These are phyloP conservation scores for Acer campestre DNA, from an alignment of 345 rosid species.

Conservation along the genomic window DNA sequence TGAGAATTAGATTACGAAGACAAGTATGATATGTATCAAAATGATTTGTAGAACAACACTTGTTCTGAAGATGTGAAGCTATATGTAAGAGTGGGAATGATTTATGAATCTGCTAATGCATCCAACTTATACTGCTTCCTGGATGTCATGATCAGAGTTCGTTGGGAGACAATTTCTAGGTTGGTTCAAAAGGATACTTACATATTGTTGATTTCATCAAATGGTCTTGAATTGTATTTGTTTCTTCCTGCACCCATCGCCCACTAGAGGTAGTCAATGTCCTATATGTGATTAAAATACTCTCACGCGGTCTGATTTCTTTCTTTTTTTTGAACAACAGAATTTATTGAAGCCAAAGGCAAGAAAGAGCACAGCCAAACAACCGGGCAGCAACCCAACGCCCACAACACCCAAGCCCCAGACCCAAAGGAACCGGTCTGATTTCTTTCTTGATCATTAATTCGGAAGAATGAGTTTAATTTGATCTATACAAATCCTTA, in stretches of 20 bases:
- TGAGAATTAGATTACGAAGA: background rate
- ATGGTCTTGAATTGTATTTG: too few relatives aligned
- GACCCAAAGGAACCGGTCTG: too few relatives aligned
- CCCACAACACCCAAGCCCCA: too few relatives aligned
- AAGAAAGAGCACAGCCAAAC: too few relatives aligned
- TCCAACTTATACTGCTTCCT: background rate
- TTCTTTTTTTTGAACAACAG: too few relatives aligned
- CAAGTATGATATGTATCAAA: background rate
- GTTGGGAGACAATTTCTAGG: background rate
- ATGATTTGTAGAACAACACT: background rate
- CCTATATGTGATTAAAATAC: background rate
- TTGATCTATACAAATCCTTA: background rate
- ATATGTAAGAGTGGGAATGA: background rate
- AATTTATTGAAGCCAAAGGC: too few relatives aligned
- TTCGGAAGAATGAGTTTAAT: too few relatives aligned
- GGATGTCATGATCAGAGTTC: background rate
- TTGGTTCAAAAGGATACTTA: too few relatives aligned
- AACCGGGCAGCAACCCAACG: too few relatives aligned
- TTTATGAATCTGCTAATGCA: too few relatives aligned
- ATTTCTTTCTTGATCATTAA: too few relatives aligned
- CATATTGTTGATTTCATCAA: too few relatives aligned
- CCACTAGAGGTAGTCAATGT: background rate
- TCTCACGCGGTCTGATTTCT: background rate
- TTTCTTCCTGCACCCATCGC: background rate
- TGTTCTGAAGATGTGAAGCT: background rate